phyloP scores from a whole-genome alignment of 1,284 basidiomycete species.

The Inonotus hispidus region DNA sequence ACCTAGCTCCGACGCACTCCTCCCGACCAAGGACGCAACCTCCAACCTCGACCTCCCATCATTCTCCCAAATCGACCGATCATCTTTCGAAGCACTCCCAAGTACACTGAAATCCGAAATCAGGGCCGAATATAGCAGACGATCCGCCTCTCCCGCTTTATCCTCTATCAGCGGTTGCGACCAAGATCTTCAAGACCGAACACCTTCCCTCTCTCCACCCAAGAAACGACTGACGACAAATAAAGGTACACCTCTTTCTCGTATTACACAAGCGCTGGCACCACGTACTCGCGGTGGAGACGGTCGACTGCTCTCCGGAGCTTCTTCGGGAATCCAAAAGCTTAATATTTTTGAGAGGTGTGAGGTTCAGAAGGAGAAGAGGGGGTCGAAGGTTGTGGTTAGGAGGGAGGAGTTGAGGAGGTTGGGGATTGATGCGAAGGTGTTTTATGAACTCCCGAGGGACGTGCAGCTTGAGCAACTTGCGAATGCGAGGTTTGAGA shows the following conservation, averaged over 20 bases:
- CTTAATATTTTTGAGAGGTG: slow-evolving; percentile 15
- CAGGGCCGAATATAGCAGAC: slow-evolving; percentile 58
- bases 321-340: slow-evolving; percentile 32
- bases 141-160: slow-evolving; percentile 42
- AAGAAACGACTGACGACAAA: slow-evolving; percentile 10
- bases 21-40: not conserved
- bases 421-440: slow-evolving; percentile 65
- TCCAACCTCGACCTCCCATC: slow-evolving; percentile 46
- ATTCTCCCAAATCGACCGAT: slow-evolving; percentile 70
- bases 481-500: slow-evolving; percentile 45
- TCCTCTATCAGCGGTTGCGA: slow-evolving; percentile 10
- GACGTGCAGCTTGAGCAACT: slow-evolving; percentile 73
- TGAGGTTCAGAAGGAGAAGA: slow-evolving; percentile 19
- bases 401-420: slow-evolving; percentile 46
- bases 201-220: slow-evolving; percentile 8
- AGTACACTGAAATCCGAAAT: slow-evolving; percentile 66
- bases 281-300: slow-evolving; percentile 36
- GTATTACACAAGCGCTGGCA: slow-evolving; percentile 56
- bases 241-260: slow-evolving; percentile 19
- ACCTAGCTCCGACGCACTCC: not conserved
- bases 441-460: slow-evolving; percentile 60
- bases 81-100: slow-evolving; percentile 69
- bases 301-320: slow-evolving; percentile 35
- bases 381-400: slow-evolving; percentile 32
- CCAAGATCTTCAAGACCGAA: not conserved